Evolutionary conservation across 148 eudicot species (phyloP).

Genomic region (Hydrangea macrophylla): DNA sequence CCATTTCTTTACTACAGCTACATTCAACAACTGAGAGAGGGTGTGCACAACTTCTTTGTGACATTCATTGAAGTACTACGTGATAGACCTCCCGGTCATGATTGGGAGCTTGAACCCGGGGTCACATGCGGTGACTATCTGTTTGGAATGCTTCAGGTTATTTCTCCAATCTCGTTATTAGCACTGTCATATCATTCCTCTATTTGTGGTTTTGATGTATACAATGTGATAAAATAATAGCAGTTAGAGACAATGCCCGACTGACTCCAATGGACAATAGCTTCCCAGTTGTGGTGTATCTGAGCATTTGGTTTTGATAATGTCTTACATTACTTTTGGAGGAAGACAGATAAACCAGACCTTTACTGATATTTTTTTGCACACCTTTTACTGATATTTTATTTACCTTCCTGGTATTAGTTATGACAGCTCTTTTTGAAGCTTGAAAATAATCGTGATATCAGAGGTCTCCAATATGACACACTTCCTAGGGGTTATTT

Average conservation of each 20-base stretch:
- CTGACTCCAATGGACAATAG: neutral
- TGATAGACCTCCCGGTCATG: slow-evolving; percentile 99
- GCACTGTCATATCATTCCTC: neutral
- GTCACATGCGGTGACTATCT: slow-evolving; percentile 99
- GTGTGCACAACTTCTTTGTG: slow-evolving; percentile 96
- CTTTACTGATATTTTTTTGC: neutral
- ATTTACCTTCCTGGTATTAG: no score
- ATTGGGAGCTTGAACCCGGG: slow-evolving; percentile 99
- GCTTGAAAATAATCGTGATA: neutral
- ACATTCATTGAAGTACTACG: slow-evolving; percentile 96
- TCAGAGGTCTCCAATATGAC: neutral
- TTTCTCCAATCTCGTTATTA: slow-evolving; percentile 1
- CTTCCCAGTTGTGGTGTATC: neutral
- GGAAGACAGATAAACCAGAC: neutral
- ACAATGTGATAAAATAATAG: neutral
- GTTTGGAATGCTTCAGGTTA: slow-evolving; percentile 97
- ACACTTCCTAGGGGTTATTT: neutral
- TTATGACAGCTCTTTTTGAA: neutral
- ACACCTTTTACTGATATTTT: no score
- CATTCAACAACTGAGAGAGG: slow-evolving; percentile 98
- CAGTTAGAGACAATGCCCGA: neutral
- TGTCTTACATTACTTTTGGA: neutral
- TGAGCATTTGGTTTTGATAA: neutral
- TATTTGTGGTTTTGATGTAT: slow-evolving; percentile 8
- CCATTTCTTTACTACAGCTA: slow-evolving; percentile 46